These are phyloP conservation scores for Hemisphaericaspora nanyangensis DNA, from an alignment of 805 yeast species.

Conservation along the genomic window DNA sequence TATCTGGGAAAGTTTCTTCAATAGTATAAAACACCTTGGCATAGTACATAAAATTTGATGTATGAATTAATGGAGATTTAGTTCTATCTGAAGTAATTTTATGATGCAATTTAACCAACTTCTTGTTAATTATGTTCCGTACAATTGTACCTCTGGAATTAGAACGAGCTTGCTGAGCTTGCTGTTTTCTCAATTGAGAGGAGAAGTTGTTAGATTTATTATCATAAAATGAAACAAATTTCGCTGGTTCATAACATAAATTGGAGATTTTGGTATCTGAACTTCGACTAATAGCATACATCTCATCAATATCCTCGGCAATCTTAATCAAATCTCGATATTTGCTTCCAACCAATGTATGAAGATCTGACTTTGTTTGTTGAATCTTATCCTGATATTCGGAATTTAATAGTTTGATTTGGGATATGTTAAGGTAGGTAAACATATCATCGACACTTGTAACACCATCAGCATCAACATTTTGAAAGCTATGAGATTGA, in stretches of 20 bases:
- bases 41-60: slow-evolving; percentile 25
- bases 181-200: slow-evolving; percentile 11
- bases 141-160: slow-evolving; percentile 22
- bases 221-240: slow-evolving; percentile 22
- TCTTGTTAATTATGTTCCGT: slow-evolving; percentile 26
- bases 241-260: slow-evolving; percentile 28
- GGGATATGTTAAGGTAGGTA: slow-evolving; percentile 25
- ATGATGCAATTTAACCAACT: slow-evolving; percentile 27
- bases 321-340: slow-evolving; percentile 41
- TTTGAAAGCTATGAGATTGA: not conserved
- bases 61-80: slow-evolving; percentile 14
- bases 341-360: slow-evolving; percentile 35
- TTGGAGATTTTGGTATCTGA: slow-evolving; percentile 24
- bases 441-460: slow-evolving; percentile 34
- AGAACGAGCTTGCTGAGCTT: slow-evolving; percentile 16
- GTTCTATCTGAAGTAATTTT: slow-evolving; percentile 11
- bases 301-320: slow-evolving; percentile 39
- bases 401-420: slow-evolving; percentile 26
- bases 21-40: slow-evolving; percentile 34
- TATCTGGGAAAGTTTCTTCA: slow-evolving; percentile 19
- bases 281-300: slow-evolving; percentile 19
- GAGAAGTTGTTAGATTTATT: slow-evolving; percentile 17
- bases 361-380: slow-evolving; percentile 30
- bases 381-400: slow-evolving; percentile 25
- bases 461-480: not conserved